Evolutionary conservation across 805 yeast species (phyloP).

Genomic region (Brettanomyces custersianus): DNA sequence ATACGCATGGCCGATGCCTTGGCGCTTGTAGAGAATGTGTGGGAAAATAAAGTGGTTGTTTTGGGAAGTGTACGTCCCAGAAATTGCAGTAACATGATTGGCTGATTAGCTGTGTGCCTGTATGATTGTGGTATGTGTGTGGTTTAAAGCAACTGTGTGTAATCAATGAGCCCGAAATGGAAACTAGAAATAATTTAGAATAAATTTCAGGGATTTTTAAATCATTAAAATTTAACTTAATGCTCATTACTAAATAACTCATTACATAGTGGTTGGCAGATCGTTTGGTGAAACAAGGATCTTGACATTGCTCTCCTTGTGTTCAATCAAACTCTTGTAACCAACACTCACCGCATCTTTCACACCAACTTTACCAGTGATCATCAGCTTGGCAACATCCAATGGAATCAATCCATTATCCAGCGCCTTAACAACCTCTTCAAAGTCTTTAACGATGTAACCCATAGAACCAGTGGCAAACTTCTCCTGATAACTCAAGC

Average conservation of each 20-base stretch:
- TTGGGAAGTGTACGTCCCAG: neutral
- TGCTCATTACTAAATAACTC: too few relatives aligned
- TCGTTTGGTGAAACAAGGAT: conserved; percentile 41
- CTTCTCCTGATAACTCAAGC: conserved; percentile 46
- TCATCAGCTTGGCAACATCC: conserved; percentile 35
- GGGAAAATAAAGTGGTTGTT: neutral
- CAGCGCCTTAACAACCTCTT: conserved; percentile 44
- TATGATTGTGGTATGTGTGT: too few relatives aligned
- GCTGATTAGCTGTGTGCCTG: too few relatives aligned
- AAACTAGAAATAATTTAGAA: too few relatives aligned
- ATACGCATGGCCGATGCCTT: neutral
- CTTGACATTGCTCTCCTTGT: conserved; percentile 50
- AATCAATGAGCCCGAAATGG: too few relatives aligned
- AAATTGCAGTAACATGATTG: neutral
- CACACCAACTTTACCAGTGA: conserved; percentile 44
- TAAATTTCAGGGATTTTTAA: too few relatives aligned
- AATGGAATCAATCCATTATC: conserved; percentile 35
- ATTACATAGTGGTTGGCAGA: too few relatives aligned
- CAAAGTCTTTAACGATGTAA: conserved; percentile 47
- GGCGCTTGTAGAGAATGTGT: neutral
- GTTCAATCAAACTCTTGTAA: conserved; percentile 37
- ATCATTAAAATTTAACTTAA: too few relatives aligned
- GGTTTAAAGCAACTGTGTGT: too few relatives aligned
- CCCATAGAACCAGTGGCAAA: conserved; percentile 53
- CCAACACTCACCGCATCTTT: conserved; percentile 48